Conservation (phyloP, 768 basidiomycete genomes). For the Tremella mesenterica region DNA sequence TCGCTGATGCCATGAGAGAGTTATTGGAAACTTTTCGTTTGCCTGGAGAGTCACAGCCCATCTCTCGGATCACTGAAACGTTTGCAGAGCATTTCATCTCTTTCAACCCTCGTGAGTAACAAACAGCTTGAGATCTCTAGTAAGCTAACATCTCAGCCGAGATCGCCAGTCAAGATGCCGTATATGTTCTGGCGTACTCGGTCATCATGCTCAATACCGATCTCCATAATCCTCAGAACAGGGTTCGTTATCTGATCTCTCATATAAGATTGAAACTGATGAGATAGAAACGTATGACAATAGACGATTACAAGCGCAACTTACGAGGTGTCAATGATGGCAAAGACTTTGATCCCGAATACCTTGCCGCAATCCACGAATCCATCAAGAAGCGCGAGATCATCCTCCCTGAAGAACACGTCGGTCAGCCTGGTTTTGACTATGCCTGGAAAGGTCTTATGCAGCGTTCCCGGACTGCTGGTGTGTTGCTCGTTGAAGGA, state of each 20-base stretch:
- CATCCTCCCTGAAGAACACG: slow-evolving; percentile 94
- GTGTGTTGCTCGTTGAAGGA: slow-evolving; percentile 46
- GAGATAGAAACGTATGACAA: slow-evolving; percentile 85
- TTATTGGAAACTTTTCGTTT: slow-evolving; percentile 85
- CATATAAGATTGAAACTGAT: not conserved
- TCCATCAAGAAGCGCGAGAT: slow-evolving; percentile 91
- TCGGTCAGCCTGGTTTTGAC: slow-evolving; percentile 91
- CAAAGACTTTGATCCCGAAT: slow-evolving; percentile 71
- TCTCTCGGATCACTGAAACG: slow-evolving; percentile 82
- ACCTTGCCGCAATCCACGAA: slow-evolving; percentile 83
- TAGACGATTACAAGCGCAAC: slow-evolving; percentile 89
- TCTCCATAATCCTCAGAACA: slow-evolving; percentile 84
- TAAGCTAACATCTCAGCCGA: slow-evolving; percentile 53
- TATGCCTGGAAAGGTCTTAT: slow-evolving; percentile 98
- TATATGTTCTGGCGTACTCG: slow-evolving; percentile 87
- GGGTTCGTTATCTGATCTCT: slow-evolving; percentile 50
- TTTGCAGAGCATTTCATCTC: slow-evolving; percentile 89
- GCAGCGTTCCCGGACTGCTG: slow-evolving; percentile 67
- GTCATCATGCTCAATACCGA: slow-evolving; percentile 99
- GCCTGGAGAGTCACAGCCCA: slow-evolving; percentile 92
- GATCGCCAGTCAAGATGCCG: slow-evolving; percentile 82
- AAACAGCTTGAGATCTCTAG: not conserved
- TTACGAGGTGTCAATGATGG: slow-evolving; percentile 85
- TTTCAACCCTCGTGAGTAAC: slow-evolving; percentile 60
- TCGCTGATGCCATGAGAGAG: slow-evolving; percentile 93